These are phyloP conservation scores for Lactifluus rugatus DNA, from an alignment of 768 basidiomycete genomes.

Conservation along the genomic window DNA sequence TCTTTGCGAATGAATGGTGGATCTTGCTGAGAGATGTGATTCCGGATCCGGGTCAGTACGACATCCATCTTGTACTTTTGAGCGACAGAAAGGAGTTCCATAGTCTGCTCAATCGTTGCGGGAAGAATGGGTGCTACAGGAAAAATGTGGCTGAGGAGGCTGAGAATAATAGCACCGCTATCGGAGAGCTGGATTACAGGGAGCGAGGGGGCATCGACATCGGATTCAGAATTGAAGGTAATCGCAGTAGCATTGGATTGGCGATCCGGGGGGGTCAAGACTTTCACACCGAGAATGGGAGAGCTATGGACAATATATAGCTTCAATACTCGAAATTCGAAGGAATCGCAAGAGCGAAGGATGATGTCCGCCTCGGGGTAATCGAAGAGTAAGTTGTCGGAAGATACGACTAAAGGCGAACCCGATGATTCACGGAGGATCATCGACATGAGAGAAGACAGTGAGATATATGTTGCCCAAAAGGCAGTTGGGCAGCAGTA, in stretches of 20 bases:
- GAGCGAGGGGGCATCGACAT: not conserved
- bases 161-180: not conserved
- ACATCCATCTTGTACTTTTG: conserved; percentile 2
- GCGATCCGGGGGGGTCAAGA: conserved; percentile 17
- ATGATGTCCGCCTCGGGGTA: conserved; percentile 35
- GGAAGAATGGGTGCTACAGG: not conserved
- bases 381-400: conserved; percentile 27
- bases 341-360: conserved; percentile 34
- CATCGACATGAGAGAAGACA: not conserved
- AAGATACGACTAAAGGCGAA: not conserved
- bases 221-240: too few relatives aligned
- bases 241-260: not conserved
- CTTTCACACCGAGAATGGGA: conserved; percentile 26
- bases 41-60: not conserved
- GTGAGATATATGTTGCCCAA: too few relatives aligned
- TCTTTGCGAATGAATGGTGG: not conserved
- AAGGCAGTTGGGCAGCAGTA: too few relatives aligned
- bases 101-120: not conserved
- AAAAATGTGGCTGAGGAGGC: conserved; percentile 1
- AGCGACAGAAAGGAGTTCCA: not conserved
- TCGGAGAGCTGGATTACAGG: not conserved
- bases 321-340: conserved; percentile 36
- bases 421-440: not conserved
- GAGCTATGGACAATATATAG: conserved; percentile 36
- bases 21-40: not conserved